These are phyloP conservation scores for Podospora anserina DNA, from an alignment of 495 filamentous ascomycete genomes.

Conservation along the genomic window DNA sequence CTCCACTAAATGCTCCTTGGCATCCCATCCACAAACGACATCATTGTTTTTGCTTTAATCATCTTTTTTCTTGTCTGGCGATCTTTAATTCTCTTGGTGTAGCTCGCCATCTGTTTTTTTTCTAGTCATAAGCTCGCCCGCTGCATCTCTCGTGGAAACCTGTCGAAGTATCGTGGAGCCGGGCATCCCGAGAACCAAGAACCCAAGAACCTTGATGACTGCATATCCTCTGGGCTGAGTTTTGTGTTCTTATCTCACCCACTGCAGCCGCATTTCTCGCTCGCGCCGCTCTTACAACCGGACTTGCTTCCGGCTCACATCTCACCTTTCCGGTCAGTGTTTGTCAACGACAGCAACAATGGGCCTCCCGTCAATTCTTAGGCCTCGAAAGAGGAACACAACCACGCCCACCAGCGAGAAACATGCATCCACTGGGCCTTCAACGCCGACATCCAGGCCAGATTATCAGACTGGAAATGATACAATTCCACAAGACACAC, in stretches of 20 bases:
- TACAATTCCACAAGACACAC: conserved; percentile 2
- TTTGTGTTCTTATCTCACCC: too few species aligned
- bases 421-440: not conserved
- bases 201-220: not conserved
- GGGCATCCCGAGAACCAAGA: not conserved
- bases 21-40: conserved; percentile 6
- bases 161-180: not conserved
- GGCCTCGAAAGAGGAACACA: conserved; percentile 15
- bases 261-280: too few species aligned
- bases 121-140: not conserved
- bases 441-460: conserved; percentile 1
- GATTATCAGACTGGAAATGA: not conserved
- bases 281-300: too few species aligned
- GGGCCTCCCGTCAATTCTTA: conserved; percentile 22
- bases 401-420: not conserved
- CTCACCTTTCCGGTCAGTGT: not conserved
- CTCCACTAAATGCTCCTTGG: not conserved
- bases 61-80: conserved; percentile 1
- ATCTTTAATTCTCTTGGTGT: conserved; percentile 9
- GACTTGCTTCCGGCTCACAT: not conserved
- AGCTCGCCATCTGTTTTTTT: conserved; percentile 13
- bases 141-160: not conserved
- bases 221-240: too few species aligned
- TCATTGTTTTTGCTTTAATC: conserved; percentile 6
- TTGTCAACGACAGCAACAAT: conserved; percentile 9